Conservation (phyloP, 148 eudicot species). For the Nyssa sinensis region DNA sequence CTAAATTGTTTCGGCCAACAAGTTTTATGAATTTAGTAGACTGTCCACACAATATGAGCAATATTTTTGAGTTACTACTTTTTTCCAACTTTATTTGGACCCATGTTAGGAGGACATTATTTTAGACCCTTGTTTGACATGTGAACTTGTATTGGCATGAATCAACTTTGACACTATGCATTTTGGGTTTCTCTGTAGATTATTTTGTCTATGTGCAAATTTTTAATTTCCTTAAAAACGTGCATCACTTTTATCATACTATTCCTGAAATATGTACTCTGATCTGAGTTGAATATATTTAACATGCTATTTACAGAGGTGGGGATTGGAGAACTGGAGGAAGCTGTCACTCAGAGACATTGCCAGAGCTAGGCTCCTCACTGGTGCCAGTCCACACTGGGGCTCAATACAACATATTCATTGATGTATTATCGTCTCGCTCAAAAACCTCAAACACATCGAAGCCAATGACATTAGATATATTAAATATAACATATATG, state of each 20-base stretch:
- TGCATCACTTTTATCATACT: neutral
- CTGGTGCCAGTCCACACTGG: slow-evolving; percentile 56
- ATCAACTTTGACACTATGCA: too few species aligned
- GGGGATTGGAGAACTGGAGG: slow-evolving; percentile 91
- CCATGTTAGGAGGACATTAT: neutral
- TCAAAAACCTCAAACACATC: slow-evolving; percentile 27
- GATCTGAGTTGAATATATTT: neutral
- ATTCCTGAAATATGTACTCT: neutral
- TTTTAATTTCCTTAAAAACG: neutral
- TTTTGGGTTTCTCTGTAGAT: neutral
- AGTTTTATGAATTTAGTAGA: neutral
- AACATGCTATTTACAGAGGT: slow-evolving; percentile 48
- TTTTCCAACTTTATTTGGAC: too few species aligned
- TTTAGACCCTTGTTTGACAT: neutral
- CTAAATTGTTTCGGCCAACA: neutral
- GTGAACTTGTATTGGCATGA: neutral
- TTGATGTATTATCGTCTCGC: slow-evolving; percentile 36
- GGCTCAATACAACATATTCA: slow-evolving; percentile 46
- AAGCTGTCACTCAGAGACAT: slow-evolving; percentile 75
- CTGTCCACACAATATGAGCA: neutral
- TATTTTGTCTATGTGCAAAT: neutral
- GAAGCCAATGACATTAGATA: slow-evolving; percentile 23
- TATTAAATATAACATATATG: slow-evolving; percentile 68
- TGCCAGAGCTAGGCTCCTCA: slow-evolving; percentile 67
- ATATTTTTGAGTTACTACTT: too few species aligned